Base-by-base conservation (phyloP, 441 rosid species). In the Adansonia madagascariensis region DNA sequence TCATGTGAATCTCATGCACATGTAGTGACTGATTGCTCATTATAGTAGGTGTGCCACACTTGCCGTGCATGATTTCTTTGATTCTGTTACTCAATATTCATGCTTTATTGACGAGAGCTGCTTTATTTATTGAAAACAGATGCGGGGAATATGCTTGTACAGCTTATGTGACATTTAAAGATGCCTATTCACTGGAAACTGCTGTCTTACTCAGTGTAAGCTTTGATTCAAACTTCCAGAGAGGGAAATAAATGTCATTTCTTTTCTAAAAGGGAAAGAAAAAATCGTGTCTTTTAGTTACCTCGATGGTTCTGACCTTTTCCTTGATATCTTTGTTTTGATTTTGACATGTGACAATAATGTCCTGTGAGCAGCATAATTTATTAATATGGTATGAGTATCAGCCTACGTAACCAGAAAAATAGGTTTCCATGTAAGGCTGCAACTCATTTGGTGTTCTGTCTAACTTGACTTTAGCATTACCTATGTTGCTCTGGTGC, bases 171-270 rank as follows among this genome's bases (percentile, higher is more conserved):
- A 91, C 97, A 57, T 93, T 93, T 74, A 82, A 78, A 83, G 89
- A 91, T 84, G 87, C 89, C 22, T 91, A 90, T 79, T 90, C 94
- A 72, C 77, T 91, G 68, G 92, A 92, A 77, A 95, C 97, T 74
- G 99, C 96, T 1, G 76, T 95, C 71, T 89, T 93, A 81, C 97
- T 93, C 80, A 90, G 84, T 80, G 99, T 91, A 86, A 88, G 96
- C 84, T 78, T 56, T 66, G 24, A 46, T 68, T 66, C n/a, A 2
- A 15, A 18, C 49, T 49, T 56, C 43, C 2, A 2, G 76, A 35
- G 49, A 46, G 1, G 53, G 35, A 67, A 18, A 18, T 47, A 46
- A 6, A 18, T 20, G 27, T 14, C 69, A 15, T 74, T 47, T 39
- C 60, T 3, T 62, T 57, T 43, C 39, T 55, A 1, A 18, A 43